Conservation (phyloP, 768 basidiomycete species). For the Tricholoma terreum region DNA sequence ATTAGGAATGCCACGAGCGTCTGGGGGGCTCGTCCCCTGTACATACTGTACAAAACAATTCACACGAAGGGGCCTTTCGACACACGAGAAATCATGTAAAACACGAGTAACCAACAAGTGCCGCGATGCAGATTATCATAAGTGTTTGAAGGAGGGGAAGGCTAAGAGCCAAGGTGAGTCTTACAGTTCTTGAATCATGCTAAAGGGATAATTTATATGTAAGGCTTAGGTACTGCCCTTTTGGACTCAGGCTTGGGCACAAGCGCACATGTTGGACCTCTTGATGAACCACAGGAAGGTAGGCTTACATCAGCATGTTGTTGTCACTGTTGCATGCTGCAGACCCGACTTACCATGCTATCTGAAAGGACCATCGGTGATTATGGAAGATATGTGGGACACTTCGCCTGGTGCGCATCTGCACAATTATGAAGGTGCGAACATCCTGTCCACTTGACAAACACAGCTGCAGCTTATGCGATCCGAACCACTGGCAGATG, state of each 20-base stretch:
- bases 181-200: no score
- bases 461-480: neutral
- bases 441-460: no score
- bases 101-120: neutral
- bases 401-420: no score
- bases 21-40: neutral
- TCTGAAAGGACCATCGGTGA: neutral
- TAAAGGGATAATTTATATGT: no score
- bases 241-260: neutral
- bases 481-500: no score
- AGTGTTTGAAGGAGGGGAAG: neutral
- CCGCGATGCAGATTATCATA: neutral
- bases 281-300: no score
- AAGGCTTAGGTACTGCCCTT: no score
- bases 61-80: neutral
- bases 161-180: neutral
- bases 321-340: no score
- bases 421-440: no score
- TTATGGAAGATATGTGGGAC: neutral
- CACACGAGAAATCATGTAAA: neutral
- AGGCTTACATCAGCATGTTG: neutral
- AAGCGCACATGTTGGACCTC: neutral
- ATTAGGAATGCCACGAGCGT: no score
- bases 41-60: neutral
- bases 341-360: neutral